These are phyloP conservation scores for Coniosporium uncinatum DNA, from an alignment of 2,329 filamentous ascomycete species.

Conservation along the genomic window DNA sequence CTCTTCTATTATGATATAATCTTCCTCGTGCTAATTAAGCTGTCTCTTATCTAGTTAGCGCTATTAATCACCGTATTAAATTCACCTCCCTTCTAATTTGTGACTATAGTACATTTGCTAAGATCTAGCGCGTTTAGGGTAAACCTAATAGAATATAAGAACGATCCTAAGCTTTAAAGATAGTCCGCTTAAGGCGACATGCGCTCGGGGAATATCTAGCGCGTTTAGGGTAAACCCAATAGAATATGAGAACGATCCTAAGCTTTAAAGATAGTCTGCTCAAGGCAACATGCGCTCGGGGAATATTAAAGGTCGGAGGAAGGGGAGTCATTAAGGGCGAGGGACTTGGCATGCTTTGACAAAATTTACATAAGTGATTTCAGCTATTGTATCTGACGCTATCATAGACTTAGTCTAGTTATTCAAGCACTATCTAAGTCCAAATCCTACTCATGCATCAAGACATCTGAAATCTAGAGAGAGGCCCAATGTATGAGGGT, in stretches of 20 bases:
- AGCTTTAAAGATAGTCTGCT: conserved; percentile 4
- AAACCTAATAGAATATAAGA: conserved; percentile 4
- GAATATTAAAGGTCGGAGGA: conserved; percentile 6
- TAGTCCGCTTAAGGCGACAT: conserved; percentile 3
- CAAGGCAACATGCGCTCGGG: conserved; percentile 6
- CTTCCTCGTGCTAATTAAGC: conserved; percentile 5
- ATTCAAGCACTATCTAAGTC: no score
- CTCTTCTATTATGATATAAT: no score
- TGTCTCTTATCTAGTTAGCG: conserved; percentile 9
- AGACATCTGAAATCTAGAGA: no score
- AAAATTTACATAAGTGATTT: no score
- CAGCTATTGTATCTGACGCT: no score
- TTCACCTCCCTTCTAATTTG: conserved; percentile 6
- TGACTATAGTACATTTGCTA: conserved; percentile 4
- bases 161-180: conserved; percentile 4
- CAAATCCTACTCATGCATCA: no score
- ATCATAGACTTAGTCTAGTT: no score
- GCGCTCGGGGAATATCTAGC: conserved; percentile 8
- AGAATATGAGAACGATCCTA: conserved; percentile 4
- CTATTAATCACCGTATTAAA: conserved; percentile 7
- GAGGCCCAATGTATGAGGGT: no score
- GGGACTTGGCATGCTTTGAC: no score
- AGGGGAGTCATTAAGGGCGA: no score
- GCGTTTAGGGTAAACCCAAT: conserved; percentile 3
- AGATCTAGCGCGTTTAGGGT: conserved; percentile 4